Base-by-base conservation (phyloP, 2,329 filamentous ascomycete species). In the Cladophialophora yegresii region DNA sequence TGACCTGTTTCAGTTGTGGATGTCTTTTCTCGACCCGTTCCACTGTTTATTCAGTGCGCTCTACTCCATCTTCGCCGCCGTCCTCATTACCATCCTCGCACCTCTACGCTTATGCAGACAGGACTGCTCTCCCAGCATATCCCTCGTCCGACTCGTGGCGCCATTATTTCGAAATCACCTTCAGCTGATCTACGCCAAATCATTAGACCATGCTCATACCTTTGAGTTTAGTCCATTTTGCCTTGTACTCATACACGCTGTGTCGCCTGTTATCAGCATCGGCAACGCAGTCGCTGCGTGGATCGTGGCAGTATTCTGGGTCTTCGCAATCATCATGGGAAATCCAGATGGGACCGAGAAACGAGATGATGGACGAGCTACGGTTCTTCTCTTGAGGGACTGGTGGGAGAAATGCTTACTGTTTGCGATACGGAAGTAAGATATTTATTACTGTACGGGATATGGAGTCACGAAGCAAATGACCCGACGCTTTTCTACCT, bases 391-490 rank as follows among this genome's bases (percentile, higher is more conserved):
- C 3, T 81, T 88, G 33, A 76, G 84, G 63, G 78, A 79, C 54
- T 87, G 83, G 81, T 88, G 86, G 86, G 84, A 86, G 71, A 77
- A 77, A 54, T 87, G 84, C 83, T 76, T 88, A 30, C 74, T 75
- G 12, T 72, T 76, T 57, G 78, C 75, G 6, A 54, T 79, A 65
- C 69, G 70, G 50, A 68, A 69, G 26, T 57, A 22, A 59, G 53
- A 50, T 23, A 54, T 23, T 62, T 33, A 65, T 58, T 26, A 23
- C 20, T 54, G n/a, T 22, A 16, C 5, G 50, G 13, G 51, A 26
- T 54, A 32, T 54, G 28, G 26, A 20, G n/a, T 54, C 51, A 54
- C 51, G 51, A 54, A 54, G 51, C 5, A 54, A n/a, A 54, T 33
- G 51, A 54, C 28, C 16, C n/a, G 9, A 26, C 13, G 47, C 47